Evolutionary conservation across 2,329 filamentous ascomycete genomes (phyloP).

Genomic region (Fusarium napiforme): DNA sequence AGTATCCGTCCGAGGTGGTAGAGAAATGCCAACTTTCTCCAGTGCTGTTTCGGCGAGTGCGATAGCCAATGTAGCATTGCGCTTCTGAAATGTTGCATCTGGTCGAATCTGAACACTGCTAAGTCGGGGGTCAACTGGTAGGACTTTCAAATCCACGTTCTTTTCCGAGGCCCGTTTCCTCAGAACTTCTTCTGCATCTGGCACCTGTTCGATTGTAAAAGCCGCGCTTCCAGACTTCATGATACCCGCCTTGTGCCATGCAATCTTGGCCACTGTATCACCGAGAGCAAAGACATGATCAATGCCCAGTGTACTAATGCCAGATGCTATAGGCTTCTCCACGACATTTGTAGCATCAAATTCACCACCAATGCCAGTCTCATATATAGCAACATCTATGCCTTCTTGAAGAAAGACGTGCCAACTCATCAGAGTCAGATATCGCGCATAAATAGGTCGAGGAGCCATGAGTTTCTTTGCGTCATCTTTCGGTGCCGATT

Average conservation of each 20-base stretch:
- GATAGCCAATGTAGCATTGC: slow-evolving; percentile 65
- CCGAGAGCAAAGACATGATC: slow-evolving; percentile 75
- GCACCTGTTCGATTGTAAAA: slow-evolving; percentile 66
- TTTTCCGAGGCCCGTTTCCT: slow-evolving; percentile 64
- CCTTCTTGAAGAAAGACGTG: slow-evolving; percentile 73
- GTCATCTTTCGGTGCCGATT: slow-evolving; percentile 46
- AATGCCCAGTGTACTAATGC: slow-evolving; percentile 74
- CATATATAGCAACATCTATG: slow-evolving; percentile 71
- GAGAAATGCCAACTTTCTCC: slow-evolving; percentile 54
- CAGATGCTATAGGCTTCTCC: slow-evolving; percentile 65
- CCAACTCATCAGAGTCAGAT: slow-evolving; percentile 73
- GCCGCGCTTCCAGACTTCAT: slow-evolving; percentile 70
- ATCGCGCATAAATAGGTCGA: slow-evolving; percentile 69
- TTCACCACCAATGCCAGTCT: slow-evolving; percentile 75
- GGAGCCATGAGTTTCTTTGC: slow-evolving; percentile 51
- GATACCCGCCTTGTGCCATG: slow-evolving; percentile 80
- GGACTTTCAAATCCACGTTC: slow-evolving; percentile 57
- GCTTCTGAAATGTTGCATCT: slow-evolving; percentile 67
- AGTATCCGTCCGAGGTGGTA: slow-evolving; percentile 39
- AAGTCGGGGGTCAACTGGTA: slow-evolving; percentile 60
- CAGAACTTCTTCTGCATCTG: slow-evolving; percentile 59
- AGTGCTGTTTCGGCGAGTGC: slow-evolving; percentile 63
- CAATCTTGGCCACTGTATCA: slow-evolving; percentile 71
- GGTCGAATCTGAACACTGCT: slow-evolving; percentile 60
- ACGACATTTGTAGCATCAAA: slow-evolving; percentile 77